A percentile compares a stretch with the other conserved stretches of the same genome.
Conservation (phyloP, 495 filamentous ascomycete species). For the Chaetomidium leptoderma region DNA sequence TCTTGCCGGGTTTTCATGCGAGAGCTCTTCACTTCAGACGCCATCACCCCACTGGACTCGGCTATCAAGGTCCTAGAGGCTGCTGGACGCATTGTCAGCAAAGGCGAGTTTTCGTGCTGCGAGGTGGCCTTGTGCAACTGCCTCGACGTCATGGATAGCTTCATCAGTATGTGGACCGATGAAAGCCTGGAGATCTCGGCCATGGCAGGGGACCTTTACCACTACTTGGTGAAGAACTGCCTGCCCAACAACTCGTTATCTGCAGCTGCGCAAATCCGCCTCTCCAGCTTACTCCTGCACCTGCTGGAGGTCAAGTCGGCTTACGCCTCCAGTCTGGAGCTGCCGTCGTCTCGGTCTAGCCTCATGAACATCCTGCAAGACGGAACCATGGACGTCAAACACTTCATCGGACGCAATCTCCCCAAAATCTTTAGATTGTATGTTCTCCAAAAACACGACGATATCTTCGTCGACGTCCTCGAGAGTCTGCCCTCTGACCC, state of each 20-base stretch:
- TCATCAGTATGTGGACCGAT: conserved; percentile 60
- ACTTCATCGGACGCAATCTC: conserved; percentile 61
- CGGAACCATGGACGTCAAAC: conserved; percentile 69
- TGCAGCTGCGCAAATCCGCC: conserved; percentile 56
- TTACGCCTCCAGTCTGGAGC: conserved; percentile 52
- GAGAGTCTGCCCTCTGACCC: conserved; percentile 65
- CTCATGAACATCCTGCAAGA: conserved; percentile 67
- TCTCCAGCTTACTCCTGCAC: conserved; percentile 62
- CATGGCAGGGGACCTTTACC: conserved; percentile 69
- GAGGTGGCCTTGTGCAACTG: conserved; percentile 69
- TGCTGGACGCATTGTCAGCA: conserved; percentile 55
- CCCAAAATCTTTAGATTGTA: conserved; percentile 76
- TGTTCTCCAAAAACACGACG: conserved; percentile 71
- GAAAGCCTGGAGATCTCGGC: conserved; percentile 52
- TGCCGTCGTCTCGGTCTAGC: conserved; percentile 67
- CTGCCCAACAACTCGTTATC: conserved; percentile 63
- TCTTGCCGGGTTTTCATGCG: conserved; percentile 49
- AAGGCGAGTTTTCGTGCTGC: conserved; percentile 64
- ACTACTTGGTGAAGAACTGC: conserved; percentile 64
- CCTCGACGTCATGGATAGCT: conserved; percentile 63
- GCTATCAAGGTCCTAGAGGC: conserved; percentile 43
- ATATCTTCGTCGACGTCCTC: conserved; percentile 73
- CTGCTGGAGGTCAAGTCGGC: conserved; percentile 61
- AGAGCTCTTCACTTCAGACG: conserved; percentile 46
- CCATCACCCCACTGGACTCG: conserved; percentile 39